Evolutionary conservation across 352 stramenopile genomes (phyloP).

Genomic region (Paralagenidium karlingii): DNA sequence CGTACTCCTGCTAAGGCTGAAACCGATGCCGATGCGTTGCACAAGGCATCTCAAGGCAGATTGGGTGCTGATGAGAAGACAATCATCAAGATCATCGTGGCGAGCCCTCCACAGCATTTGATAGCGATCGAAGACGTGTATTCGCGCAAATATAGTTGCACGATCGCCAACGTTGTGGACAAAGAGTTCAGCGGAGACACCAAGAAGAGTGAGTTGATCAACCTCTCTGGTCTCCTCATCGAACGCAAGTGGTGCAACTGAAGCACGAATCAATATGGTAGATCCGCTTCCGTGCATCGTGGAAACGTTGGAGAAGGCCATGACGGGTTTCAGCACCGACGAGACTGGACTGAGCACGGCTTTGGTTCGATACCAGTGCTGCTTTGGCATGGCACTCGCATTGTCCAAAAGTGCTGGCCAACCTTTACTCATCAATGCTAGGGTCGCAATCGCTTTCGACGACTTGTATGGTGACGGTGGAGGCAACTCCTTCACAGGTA

Average conservation of each 20-base stretch:
- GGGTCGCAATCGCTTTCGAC: too few species aligned
- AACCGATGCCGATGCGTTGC: slow-evolving; percentile 41
- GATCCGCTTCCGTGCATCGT: slow-evolving; percentile 54
- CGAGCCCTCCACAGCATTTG: slow-evolving; percentile 40
- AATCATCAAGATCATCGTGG: slow-evolving; percentile 50
- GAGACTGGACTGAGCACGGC: slow-evolving; percentile 37
- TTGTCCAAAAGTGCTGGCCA: too few species aligned
- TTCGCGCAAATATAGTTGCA: slow-evolving; percentile 67
- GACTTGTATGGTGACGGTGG: too few species aligned
- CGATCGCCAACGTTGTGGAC: slow-evolving; percentile 59
- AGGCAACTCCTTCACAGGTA: too few species aligned
- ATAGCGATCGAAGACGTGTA: slow-evolving; percentile 62
- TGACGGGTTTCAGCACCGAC: slow-evolving; percentile 60
- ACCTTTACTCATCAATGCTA: too few species aligned
- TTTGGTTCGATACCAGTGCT: slow-evolving; percentile 53
- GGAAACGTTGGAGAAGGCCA: slow-evolving; percentile 53
- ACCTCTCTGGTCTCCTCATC: slow-evolving; percentile 36
- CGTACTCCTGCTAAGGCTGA: slow-evolving; percentile 57
- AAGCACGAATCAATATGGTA: too few species aligned
- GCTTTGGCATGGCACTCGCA: too few species aligned
- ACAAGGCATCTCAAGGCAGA: slow-evolving; percentile 62
- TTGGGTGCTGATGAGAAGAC: slow-evolving; percentile 60
- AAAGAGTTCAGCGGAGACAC: slow-evolving; percentile 75
- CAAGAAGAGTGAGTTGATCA: slow-evolving; percentile 53
- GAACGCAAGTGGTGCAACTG: slow-evolving; percentile 30